These are phyloP conservation scores for Alternaria panax DNA, from an alignment of 2,329 filamentous ascomycete species.

Conservation along the genomic window DNA sequence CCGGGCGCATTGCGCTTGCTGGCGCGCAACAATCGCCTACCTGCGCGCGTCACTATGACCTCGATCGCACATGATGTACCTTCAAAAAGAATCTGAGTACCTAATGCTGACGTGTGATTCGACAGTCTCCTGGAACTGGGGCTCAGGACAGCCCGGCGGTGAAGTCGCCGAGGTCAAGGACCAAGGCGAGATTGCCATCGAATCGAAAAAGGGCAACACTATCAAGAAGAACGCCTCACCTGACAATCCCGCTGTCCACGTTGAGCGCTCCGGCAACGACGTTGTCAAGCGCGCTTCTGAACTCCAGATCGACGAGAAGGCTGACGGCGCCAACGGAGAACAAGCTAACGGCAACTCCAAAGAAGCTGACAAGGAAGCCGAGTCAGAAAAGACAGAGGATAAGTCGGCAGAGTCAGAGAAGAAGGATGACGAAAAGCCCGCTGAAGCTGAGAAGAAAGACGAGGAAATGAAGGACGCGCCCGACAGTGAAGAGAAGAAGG, in stretches of 20 bases:
- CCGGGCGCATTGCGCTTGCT: slow-evolving; percentile 8
- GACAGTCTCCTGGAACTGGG: slow-evolving; percentile 71
- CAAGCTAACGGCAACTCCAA: slow-evolving; percentile 49
- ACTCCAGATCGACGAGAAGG: slow-evolving; percentile 62
- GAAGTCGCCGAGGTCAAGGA: slow-evolving; percentile 65
- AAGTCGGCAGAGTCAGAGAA: slow-evolving; percentile 39
- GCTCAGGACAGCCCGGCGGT: slow-evolving; percentile 62
- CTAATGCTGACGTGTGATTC: slow-evolving; percentile 9
- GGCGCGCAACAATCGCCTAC: slow-evolving; percentile 7
- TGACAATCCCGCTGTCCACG: slow-evolving; percentile 67
- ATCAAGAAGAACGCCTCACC: slow-evolving; percentile 69
- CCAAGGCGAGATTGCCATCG: slow-evolving; percentile 66
- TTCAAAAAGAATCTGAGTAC: slow-evolving; percentile 32
- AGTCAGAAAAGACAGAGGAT: slow-evolving; percentile 48
- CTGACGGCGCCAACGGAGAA: slow-evolving; percentile 40
- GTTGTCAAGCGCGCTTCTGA: slow-evolving; percentile 70
- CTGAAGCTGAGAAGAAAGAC: slow-evolving; percentile 40
- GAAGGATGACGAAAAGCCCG: slow-evolving; percentile 40
- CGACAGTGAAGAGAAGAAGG: slow-evolving; percentile 30
- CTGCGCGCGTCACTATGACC: slow-evolving; percentile 12
- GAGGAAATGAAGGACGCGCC: slow-evolving; percentile 38
- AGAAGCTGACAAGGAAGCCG: slow-evolving; percentile 36
- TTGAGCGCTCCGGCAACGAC: slow-evolving; percentile 67
- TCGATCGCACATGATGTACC: slow-evolving; percentile 21
- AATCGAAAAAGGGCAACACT: slow-evolving; percentile 68